phyloP scores from a whole-genome alignment of 2,329 filamentous ascomycete genomes.

The Triangularia verruculosa region DNA sequence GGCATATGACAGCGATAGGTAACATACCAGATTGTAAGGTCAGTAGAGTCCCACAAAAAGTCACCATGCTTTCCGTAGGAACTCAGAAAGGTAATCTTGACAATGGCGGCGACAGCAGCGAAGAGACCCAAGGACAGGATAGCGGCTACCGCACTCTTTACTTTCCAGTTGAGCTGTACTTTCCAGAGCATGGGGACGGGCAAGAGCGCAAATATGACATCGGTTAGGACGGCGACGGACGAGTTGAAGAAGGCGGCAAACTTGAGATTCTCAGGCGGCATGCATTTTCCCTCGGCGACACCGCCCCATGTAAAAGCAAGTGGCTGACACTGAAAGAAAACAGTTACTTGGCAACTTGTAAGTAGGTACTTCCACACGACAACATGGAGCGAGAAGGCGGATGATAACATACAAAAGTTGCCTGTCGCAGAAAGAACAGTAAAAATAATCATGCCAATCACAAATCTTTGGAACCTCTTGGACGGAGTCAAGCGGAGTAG shows the following conservation, averaged over 20 bases:
- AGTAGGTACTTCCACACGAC: not conserved
- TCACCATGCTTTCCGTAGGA: conserved; percentile 30
- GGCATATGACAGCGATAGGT: not conserved
- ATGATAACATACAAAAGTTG: conserved; percentile 24
- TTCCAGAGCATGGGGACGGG: conserved; percentile 32
- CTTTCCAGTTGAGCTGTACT: conserved; percentile 30
- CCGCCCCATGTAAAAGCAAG: conserved; percentile 27
- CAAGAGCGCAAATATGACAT: conserved; percentile 31
- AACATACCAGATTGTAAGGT: conserved; percentile 32
- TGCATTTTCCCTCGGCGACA: conserved; percentile 26
- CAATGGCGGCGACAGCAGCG: conserved; percentile 28
- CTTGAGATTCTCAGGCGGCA: conserved; percentile 27
- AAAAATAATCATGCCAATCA: conserved; percentile 28
- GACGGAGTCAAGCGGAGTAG: conserved; percentile 30
- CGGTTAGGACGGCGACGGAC: conserved; percentile 30
- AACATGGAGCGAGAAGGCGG: not conserved
- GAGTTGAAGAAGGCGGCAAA: conserved; percentile 31
- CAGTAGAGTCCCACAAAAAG: conserved; percentile 30
- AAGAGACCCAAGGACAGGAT: conserved; percentile 32
- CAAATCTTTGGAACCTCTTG: conserved; percentile 20
- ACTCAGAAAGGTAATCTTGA: conserved; percentile 29
- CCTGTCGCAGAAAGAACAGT: conserved; percentile 28
- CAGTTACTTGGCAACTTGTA: conserved; percentile 21
- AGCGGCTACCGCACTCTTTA: conserved; percentile 27
- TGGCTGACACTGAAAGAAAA: conserved; percentile 30